These are phyloP conservation scores for Mycena filopes DNA, from an alignment of 768 basidiomycete genomes.

Conservation along the genomic window DNA sequence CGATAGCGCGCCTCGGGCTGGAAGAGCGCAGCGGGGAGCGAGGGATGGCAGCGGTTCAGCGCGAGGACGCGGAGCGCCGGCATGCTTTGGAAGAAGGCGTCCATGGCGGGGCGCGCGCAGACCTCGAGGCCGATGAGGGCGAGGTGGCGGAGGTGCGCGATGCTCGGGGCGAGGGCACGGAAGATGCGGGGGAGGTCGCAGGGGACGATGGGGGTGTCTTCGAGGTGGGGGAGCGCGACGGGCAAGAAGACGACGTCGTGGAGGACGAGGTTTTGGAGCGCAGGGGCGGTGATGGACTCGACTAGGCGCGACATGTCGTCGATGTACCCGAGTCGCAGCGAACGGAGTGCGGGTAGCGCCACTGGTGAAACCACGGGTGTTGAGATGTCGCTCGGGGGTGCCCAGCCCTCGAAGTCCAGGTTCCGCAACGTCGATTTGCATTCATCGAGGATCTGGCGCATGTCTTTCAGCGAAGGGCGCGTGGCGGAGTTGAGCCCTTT, in stretches of 20 bases:
- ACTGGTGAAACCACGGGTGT: neutral
- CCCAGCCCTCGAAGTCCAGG: conserved; percentile 21
- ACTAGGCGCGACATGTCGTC: conserved; percentile 9
- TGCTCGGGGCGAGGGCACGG: conserved; percentile 7
- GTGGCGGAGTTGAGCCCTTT: neutral
- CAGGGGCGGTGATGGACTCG: conserved; percentile 3
- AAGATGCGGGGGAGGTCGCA: conserved; percentile 1
- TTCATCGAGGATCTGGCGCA: conserved; percentile 4
- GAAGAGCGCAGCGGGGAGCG: conserved; percentile 8
- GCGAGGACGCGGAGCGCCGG: neutral
- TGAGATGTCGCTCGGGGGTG: conserved; percentile 1
- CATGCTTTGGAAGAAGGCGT: neutral
- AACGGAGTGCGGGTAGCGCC: neutral
- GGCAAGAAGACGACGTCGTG: conserved; percentile 9
- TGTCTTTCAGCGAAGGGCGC: neutral
- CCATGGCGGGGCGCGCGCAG: conserved; percentile 1
- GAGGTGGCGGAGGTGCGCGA: neutral
- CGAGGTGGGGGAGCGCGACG: neutral
- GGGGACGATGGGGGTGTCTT: neutral
- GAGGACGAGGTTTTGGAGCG: neutral
- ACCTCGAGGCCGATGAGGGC: neutral
- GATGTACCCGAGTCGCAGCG: conserved; percentile 13
- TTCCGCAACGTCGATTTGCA: conserved; percentile 3
- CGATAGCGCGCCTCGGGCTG: conserved; percentile 12
- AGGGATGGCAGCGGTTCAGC: conserved; percentile 1